Evolutionary conservation across 345 rosid species (phyloP), one percentile per base, ranked within the genome.

Genomic region (Psidium friedrichsthalianum): DNA sequence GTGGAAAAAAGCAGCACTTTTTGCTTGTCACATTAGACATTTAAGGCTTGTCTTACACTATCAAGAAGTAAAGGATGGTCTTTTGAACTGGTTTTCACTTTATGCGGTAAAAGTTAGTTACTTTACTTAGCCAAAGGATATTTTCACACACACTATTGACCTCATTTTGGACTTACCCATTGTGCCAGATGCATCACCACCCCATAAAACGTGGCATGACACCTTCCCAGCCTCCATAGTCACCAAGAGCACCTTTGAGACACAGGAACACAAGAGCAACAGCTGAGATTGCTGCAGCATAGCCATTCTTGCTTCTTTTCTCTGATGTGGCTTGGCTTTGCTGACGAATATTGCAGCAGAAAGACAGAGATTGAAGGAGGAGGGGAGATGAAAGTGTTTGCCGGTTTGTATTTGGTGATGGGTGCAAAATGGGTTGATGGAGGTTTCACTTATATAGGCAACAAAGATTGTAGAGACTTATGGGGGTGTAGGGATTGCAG

Each of bases 141-240:
- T 69, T 36, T 36, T 69, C 25, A 69, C 25, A 69, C 5, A 58
- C 49, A 2, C 11, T 78, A 32, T 40, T 9, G 10, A 49, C 12
- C 55, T 29, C 10, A 24, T 27, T 11, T 51, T 13, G 8, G n/a
- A 87, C 94, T 40, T 85, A 94, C 98, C 96, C 96, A 95, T 95
- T 36, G 98, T 95, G 91, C 96, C 94, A 47, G 98, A 94, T 78
- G 98, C 98, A 81, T 95, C 98, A 2, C 92, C 95, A 7, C 96
- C 98, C 98, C 98, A 83, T 95, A 95, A 87, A 95, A 95, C 8
- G 98, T 95, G 57, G 96, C 98, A 84, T 94, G 96, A 18, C 93
- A 57, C 95, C 69, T 89, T 92, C 86, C 98, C 99, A 95, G 12
- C 96, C 96, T 24, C 94, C 98, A 86, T 85, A 78, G 86, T 95